Conservation (phyloP, 1,139 yeast species). For the Debaryomyces udenii region DNA sequence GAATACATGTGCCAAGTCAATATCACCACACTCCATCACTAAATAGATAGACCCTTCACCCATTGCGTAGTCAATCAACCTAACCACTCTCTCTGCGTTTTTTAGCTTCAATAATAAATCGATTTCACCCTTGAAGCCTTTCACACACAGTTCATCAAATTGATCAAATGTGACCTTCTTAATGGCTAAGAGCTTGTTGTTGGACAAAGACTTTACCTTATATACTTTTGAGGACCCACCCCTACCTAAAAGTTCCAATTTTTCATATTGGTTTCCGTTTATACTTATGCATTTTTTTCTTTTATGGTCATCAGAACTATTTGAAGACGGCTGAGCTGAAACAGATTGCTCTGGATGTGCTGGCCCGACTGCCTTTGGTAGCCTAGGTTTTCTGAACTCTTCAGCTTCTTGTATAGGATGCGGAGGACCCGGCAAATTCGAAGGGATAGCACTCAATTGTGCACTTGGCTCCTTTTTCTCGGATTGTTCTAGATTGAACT, state of each 20-base stretch:
- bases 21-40: conserved; percentile 96
- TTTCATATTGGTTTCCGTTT: conserved; percentile 70
- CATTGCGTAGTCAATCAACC: conserved; percentile 72
- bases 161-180: conserved; percentile 83
- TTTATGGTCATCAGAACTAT: conserved; percentile 19
- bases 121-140: conserved; percentile 89
- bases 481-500: too few species aligned
- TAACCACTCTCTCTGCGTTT: conserved; percentile 73
- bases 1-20: conserved; percentile 84
- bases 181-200: conserved; percentile 69
- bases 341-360: conserved; percentile 8
- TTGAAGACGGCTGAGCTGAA: conserved; percentile 8
- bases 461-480: neutral
- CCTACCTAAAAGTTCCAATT: conserved; percentile 78
- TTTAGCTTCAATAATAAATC: conserved; percentile 65
- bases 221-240: conserved; percentile 96
- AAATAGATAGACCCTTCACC: conserved; percentile 64
- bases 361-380: conserved; percentile 17
- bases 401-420: conserved; percentile 13
- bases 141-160: conserved; percentile 71
- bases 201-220: conserved; percentile 62
- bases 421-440: conserved; percentile 15
- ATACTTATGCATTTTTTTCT: conserved; percentile 38
- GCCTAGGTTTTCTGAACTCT: conserved; percentile 30
- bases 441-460: conserved; percentile 2